A percentile compares a stretch with the other conserved stretches of the same genome.
Evolutionary conservation across 192 early-diverging fungal genomes (phyloP).

Genomic region (Endogone sp.): DNA sequence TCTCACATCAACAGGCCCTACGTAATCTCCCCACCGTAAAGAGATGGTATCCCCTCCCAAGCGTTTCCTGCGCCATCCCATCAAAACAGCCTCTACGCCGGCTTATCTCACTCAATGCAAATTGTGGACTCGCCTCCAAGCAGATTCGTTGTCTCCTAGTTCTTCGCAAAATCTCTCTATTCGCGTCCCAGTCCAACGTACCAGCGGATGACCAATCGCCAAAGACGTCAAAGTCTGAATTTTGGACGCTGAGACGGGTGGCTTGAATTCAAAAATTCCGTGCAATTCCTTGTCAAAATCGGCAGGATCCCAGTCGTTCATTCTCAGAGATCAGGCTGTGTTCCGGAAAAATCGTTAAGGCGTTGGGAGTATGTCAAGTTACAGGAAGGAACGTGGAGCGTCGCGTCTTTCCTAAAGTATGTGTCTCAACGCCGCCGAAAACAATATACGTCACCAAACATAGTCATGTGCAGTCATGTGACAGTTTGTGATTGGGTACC

Average conservation of each 20-base stretch:
- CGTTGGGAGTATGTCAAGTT: background rate
- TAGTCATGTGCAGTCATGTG: no score
- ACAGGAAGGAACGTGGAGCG: background rate
- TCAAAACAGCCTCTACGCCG: no score
- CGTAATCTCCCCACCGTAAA: no score
- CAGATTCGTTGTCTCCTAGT: background rate
- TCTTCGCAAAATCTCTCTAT: background rate
- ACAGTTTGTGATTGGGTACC: no score
- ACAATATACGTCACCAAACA: no score
- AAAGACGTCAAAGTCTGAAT: constrained; percentile 19
- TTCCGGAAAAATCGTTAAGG: background rate
- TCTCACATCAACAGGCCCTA: no score
- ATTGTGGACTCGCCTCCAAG: background rate
- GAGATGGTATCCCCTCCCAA: no score
- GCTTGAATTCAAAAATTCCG: constrained; percentile 21
- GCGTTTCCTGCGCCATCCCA: no score
- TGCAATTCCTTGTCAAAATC: constrained; percentile 28
- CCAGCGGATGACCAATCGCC: constrained; percentile 26
- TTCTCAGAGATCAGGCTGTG: background rate
- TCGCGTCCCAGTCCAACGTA: constrained; percentile 3
- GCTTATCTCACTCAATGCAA: no score
- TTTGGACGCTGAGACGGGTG: constrained; percentile 28
- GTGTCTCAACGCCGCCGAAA: no score
- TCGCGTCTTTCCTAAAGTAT: no score
- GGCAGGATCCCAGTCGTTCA: constrained; percentile 12